Evolutionary conservation across 441 rosid genomes (phyloP).

Genomic region (Adansonia madagascariensis): DNA sequence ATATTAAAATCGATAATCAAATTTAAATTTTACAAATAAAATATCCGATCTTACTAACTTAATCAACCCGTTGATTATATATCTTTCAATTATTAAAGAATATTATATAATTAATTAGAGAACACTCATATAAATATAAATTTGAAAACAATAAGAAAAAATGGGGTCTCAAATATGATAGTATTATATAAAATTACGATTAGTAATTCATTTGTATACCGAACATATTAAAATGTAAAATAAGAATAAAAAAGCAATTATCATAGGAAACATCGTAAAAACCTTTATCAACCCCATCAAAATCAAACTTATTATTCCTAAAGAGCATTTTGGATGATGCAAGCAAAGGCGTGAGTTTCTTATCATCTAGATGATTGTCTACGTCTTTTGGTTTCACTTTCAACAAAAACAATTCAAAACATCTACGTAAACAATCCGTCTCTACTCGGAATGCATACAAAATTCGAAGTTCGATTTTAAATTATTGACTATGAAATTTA

Average conservation of each 20-base stretch:
- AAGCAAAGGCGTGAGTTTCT: slow-evolving; percentile 19
- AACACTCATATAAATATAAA: too few species aligned
- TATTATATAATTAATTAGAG: too few species aligned
- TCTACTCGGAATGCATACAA: not conserved
- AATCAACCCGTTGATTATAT: too few species aligned
- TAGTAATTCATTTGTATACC: too few species aligned
- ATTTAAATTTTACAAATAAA: too few species aligned
- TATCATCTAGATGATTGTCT: slow-evolving; percentile 20
- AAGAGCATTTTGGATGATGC: slow-evolving; percentile 11
- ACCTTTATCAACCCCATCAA: not conserved
- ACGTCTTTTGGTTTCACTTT: not conserved
- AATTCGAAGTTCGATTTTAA: not conserved
- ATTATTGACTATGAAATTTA: too few species aligned
- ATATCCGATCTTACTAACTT: too few species aligned
- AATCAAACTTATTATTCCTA: not conserved
- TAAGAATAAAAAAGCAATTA: not conserved
- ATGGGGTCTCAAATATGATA: too few species aligned
- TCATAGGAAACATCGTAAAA: not conserved
- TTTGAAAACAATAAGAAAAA: too few species aligned
- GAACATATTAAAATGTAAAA: too few species aligned
- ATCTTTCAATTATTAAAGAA: not conserved
- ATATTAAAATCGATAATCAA: too few species aligned
- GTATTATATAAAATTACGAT: too few species aligned
- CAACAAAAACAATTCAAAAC: not conserved
- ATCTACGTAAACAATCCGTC: slow-evolving; percentile 11